Evolutionary conservation across 208 protist species (phyloP), one percentile per base, ranked within the genome.

Genomic region (Porcisia hertigi): DNA sequence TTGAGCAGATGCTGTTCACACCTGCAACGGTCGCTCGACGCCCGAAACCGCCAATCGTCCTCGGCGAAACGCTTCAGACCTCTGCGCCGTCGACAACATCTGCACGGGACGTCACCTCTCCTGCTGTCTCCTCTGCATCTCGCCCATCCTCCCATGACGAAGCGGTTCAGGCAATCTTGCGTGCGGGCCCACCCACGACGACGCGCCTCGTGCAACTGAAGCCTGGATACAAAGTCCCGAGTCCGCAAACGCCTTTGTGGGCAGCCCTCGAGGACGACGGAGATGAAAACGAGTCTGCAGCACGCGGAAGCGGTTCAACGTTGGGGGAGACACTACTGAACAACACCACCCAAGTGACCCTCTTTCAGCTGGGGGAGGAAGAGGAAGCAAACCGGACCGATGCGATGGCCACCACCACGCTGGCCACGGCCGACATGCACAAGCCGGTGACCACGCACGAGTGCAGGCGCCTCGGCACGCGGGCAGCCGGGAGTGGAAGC

Each of bases 211-310:
- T 86, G 39, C 67, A 84, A 36, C 64, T 85, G 25, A 76, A 81
- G 76, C 78, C 77, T 4, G 88, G 90, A 14, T 89, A 84, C 73
- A 75, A 62, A 7, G 20, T 82, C 16, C 90, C 90, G 20, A 94
- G 90, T 52, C 88, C 90, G 3, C 67, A 78, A 49, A 89, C 85
- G 30, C 90, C 90, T 16, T 85, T 94, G 9, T 94, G 90, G 90
- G 34, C 81, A 1, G 73, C 80, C 36, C 70, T 90, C 0, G 81
- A 85, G 43, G 73, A 71, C 12, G 77, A 79, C 7, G 73, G 41
- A 30, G 63, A 74, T 2, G 81, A 73, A 11, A 75, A 59, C 53
- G 25, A 34, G 30, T 5, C 30, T 20, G 75, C 39, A 20, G 53
- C n/a, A 43, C 55, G 41, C 75, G 14, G 5, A 43, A 76, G 62